phyloP scores from a whole-genome alignment of 1,139 yeast species.

The Blastobotrys capitulatus region DNA sequence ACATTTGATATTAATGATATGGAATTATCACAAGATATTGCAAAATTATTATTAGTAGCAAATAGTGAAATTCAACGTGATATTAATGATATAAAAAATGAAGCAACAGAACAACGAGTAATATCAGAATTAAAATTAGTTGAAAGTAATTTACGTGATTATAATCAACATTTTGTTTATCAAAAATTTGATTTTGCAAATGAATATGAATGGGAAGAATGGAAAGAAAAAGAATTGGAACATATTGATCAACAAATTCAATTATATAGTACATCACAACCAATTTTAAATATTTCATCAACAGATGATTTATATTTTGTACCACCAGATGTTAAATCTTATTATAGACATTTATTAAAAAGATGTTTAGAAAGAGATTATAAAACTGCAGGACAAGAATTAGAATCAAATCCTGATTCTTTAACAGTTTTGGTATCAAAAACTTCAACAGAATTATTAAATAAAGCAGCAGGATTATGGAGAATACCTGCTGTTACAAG shows the following conservation, averaged over 20 bases:
- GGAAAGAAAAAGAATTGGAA: constrained; percentile 47
- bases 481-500: constrained; percentile 50
- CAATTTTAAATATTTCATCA: constrained; percentile 1
- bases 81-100: constrained; percentile 31
- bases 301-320: constrained; percentile 19
- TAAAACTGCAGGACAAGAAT: constrained; percentile 24
- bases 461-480: constrained; percentile 54
- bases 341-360: constrained; percentile 33
- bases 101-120: constrained; percentile 41
- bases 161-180: constrained; percentile 37
- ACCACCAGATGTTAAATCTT: constrained; percentile 37
- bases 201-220: constrained; percentile 40
- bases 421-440: constrained; percentile 35
- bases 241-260: constrained; percentile 37
- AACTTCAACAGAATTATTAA: constrained; percentile 40
- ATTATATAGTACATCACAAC: constrained; percentile 11
- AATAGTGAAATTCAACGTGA: constrained; percentile 27
- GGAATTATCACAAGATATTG: constrained; percentile 24
- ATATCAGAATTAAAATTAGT: constrained; percentile 43
- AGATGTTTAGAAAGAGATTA: constrained; percentile 33
- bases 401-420: constrained; percentile 28
- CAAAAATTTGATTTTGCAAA: constrained; percentile 41
- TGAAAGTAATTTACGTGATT: constrained; percentile 39
- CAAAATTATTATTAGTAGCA: constrained; percentile 22
- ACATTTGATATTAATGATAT: constrained; percentile 28